Percentiles rank a stretch among this genome's conserved stretches.
phyloP scores from a whole-genome alignment of 352 stramenopile species.

The Detonula confervacea region DNA sequence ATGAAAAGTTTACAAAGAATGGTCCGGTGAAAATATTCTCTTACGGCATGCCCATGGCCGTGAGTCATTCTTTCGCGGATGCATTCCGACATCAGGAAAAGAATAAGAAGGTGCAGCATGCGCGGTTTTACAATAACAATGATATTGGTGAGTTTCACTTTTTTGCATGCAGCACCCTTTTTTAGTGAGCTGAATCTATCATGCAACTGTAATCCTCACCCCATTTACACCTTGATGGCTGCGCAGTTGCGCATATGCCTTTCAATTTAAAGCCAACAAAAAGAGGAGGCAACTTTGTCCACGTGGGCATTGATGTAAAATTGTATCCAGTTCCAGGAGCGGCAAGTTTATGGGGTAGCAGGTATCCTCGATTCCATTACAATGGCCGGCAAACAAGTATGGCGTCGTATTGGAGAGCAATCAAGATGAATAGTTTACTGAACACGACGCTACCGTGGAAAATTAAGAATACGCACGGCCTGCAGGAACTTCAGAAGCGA shows the following conservation, averaged over 20 bases:
- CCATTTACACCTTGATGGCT: conserved; percentile 16
- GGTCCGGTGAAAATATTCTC: conserved; percentile 76
- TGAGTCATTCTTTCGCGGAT: conserved; percentile 62
- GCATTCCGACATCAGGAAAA: conserved; percentile 66
- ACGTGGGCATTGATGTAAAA: conserved; percentile 61
- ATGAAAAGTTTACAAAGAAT: conserved; percentile 73
- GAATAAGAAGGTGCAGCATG: conserved; percentile 65
- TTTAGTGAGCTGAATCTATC: neutral
- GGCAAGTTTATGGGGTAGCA: conserved; percentile 24
- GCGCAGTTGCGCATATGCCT: conserved; percentile 52
- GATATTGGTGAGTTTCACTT: conserved; percentile 53
- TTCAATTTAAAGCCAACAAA: conserved; percentile 52
- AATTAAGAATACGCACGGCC: conserved; percentile 44
- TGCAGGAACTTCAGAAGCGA: conserved; percentile 55
- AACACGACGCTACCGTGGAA: conserved; percentile 56
- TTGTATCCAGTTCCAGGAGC: conserved; percentile 40
- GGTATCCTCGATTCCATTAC: conserved; percentile 48
- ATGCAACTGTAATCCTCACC: conserved; percentile 10
- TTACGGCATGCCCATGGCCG: conserved; percentile 67
- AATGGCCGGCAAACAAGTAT: conserved; percentile 30
- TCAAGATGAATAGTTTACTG: conserved; percentile 54
- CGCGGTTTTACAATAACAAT: conserved; percentile 65
- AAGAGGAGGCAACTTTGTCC: conserved; percentile 52
- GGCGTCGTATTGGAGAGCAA: conserved; percentile 45
- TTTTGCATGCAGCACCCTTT: neutral